Evolutionary conservation across 2,329 filamentous ascomycete genomes (phyloP), one percentile per base, ranked within the genome.

Genomic region (Fusarium brevicatenulatum): DNA sequence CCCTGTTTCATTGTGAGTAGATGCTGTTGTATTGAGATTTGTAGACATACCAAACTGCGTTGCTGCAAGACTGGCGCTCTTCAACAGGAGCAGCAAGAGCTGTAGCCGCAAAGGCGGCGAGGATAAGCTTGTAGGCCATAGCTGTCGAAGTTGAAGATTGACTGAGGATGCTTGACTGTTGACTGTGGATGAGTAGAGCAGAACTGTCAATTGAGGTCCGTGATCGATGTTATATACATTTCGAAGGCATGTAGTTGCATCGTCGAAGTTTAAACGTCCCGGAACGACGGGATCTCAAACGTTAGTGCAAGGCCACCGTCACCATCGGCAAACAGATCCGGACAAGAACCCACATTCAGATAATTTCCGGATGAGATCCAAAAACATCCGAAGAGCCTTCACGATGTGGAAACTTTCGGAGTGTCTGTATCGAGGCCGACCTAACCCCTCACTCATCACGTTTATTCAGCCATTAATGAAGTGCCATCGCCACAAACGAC

Each of bases 21-120:
- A 4, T 18, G 11, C 30, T 12, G 8, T 13, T 2, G 1, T 7
- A 1, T 3, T 9, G 2, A 5, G 23, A 2, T 9, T 12, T 2
- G 4, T 5, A 12, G 5, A 52, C 73, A 28, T 54, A 77, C 75
- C 75, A 77, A 7, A 54, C 66, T 42, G 58, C 71, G 42, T 52
- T 68, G 15, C 68, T 61, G 28, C 75, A 77, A 30, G 77, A 79
- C 70, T 85, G 83, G 52, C 83, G 77, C 54, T 78, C 71, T 36
- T 76, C 66, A 15, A 75, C 49, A 25, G 85, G 85, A 28, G 80
- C 82, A 56, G 83, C 84, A 19, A 85, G 75, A 70, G 80, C 81
- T 42, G 80, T 70, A 53, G 68, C 71, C 18, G 69, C 64, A 25
- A 79, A 65, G 39, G 76, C 68, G 32, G 63, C 66, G 19, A 74